Conservation (phyloP, 2,329 filamentous ascomycete genomes). For the Xylaria sp. region DNA sequence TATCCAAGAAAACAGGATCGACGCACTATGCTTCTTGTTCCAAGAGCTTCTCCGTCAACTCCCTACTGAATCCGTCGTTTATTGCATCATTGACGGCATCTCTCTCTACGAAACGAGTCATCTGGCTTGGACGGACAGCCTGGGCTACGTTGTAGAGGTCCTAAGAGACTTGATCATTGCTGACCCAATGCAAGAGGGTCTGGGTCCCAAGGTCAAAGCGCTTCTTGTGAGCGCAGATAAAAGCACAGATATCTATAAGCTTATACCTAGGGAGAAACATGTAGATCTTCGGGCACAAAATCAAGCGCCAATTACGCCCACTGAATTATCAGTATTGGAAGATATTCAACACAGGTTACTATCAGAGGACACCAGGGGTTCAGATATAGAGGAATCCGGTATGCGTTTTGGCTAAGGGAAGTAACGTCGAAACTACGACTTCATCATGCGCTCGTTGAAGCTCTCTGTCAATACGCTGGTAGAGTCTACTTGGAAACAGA, state of each 20-base stretch:
- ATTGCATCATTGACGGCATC: neutral
- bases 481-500: too few relatives aligned
- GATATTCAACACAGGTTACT: neutral
- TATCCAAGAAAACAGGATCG: neutral
- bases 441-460: neutral
- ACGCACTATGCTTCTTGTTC: neutral
- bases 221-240: too few relatives aligned
- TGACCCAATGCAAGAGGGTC: too few relatives aligned
- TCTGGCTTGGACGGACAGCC: neutral
- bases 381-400: neutral
- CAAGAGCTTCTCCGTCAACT: neutral
- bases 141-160: neutral
- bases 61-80: neutral
- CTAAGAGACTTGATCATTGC: neutral
- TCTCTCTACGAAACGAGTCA: neutral
- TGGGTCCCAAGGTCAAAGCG: too few relatives aligned
- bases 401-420: neutral
- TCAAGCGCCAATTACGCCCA: neutral
- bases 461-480: too few relatives aligned
- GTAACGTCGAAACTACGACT: neutral
- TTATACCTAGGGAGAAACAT: neutral
- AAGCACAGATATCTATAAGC: too few relatives aligned
- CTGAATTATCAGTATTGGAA: neutral
- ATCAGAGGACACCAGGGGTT: neutral
- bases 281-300: conserved; percentile 2